Conservation (phyloP, 495 filamentous ascomycete species). For the Trichoderma erinaceum region DNA sequence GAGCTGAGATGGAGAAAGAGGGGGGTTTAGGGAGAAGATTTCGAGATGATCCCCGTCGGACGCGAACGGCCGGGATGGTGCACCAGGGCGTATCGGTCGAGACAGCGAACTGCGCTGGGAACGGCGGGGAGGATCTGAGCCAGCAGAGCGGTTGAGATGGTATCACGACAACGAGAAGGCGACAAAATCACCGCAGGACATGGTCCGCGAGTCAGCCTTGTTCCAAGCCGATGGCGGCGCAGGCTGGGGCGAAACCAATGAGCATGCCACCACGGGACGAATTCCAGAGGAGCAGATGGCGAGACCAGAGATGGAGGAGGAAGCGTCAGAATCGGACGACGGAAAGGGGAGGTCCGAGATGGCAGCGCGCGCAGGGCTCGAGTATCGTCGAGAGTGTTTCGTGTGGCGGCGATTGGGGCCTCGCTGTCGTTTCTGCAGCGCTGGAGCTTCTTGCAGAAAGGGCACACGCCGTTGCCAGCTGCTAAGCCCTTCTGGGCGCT, state of each 20-base stretch:
- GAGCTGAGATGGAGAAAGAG: not conserved
- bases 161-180: slow-evolving; percentile 3
- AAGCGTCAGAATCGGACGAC: not conserved
- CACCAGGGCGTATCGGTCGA: slow-evolving; percentile 28
- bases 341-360: not conserved
- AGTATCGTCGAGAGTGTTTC: slow-evolving; percentile 6
- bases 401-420: slow-evolving; percentile 10
- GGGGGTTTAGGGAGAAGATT: not conserved
- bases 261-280: not conserved
- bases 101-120: slow-evolving; percentile 24
- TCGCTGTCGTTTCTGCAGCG: slow-evolving; percentile 2
- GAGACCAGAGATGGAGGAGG: not conserved
- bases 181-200: slow-evolving; percentile 13
- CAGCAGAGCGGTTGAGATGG: not conserved
- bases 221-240: slow-evolving; percentile 11
- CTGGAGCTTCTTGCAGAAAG: slow-evolving; percentile 5
- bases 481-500: not conserved
- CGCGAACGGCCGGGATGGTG: not conserved
- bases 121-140: not conserved
- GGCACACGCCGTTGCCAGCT: not conserved
- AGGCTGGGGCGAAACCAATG: slow-evolving; percentile 1
- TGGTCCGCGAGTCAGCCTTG: slow-evolving; percentile 13
- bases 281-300: not conserved
- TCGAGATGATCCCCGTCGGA: slow-evolving; percentile 16
- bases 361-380: not conserved